Evolutionary conservation across 2,329 filamentous ascomycete genomes (phyloP), one percentile per base, ranked within the genome.

Genomic region (Microcera coccophila): DNA sequence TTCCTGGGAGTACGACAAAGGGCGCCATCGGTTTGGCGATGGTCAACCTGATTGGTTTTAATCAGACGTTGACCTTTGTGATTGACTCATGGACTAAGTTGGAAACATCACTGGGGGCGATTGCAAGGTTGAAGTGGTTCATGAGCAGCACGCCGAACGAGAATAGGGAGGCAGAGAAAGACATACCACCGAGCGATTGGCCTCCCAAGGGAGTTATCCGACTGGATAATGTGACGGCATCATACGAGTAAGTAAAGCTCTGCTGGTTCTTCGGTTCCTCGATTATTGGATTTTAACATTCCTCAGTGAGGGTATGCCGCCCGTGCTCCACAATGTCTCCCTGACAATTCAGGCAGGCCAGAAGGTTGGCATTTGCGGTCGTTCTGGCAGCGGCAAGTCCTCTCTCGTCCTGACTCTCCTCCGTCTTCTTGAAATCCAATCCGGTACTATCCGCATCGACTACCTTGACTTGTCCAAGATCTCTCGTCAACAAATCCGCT

Each of bases 341-440:
- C 41, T 64, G 2, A 31, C 26, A 0, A 43, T 62, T 4, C 32
- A 53, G 4, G 55, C 67, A 0, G 72, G 73, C 0, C 64, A 72
- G 45, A 75, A 73, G 31, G 61, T 79, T 4, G 74, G 68, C 5
- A 63, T 78, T 5, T 74, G 72, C 39, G 76, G 76, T 3, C 70
- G 74, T 0, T 76, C 71, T 5, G 75, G 75, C 14, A 76, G 72
- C 42, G 75, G 75, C 2, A 78, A 78, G 56, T 72, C 68, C 0
- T 74, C 73, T 0, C 60, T 78, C 2, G 56, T 76, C 0, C 60
- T 72, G 2, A 63, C 69, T 0, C 61, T 79, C 2, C 65, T 78
- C 15, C 68, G 73, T 4, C 66, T 79, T 34, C 50, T 78, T 3
- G 72, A 77, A 16, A 53, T 70, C 2, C 62, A 62, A 1, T 35